Conservation (phyloP, 2,329 filamentous ascomycete species). For the Pseudogymnoascus sp. region DNA sequence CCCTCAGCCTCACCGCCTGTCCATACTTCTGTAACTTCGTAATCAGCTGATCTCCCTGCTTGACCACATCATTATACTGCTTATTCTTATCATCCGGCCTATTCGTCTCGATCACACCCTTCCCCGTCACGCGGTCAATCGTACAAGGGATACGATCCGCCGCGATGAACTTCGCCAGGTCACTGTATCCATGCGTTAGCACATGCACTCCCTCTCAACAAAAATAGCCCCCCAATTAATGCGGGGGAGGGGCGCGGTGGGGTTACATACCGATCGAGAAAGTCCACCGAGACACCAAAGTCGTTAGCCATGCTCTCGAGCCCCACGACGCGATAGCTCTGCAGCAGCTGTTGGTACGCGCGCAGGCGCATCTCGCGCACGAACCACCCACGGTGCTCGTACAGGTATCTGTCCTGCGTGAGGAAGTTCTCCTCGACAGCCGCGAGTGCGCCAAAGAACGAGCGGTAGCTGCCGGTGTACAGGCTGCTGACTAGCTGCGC, state of each 20-base stretch:
- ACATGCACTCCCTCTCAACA: background rate
- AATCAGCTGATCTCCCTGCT: conserved; percentile 94
- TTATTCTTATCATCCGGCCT: conserved; percentile 98
- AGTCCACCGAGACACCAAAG: conserved; percentile 95
- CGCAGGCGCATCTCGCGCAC: conserved; percentile 96
- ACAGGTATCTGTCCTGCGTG: conserved; percentile 86
- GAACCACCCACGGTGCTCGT: conserved; percentile 95
- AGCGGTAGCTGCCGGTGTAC: conserved; percentile 89
- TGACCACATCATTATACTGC: conserved; percentile 96
- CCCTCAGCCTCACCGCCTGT: conserved; percentile 85
- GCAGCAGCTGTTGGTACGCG: conserved; percentile 91
- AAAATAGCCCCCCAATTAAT: background rate
- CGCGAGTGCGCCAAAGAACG: conserved; percentile 84
- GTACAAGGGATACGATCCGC: conserved; percentile 91
- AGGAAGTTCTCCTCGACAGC: conserved; percentile 91
- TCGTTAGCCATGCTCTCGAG: conserved; percentile 94
- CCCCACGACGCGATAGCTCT: conserved; percentile 96
- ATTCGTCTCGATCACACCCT: conserved; percentile 97
- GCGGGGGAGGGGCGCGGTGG: background rate
- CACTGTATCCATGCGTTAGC: conserved; percentile 42
- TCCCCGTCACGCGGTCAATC: conserved; percentile 92
- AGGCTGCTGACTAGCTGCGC: conserved; percentile 82
- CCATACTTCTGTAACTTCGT: conserved; percentile 99
- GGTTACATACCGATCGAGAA: conserved; percentile 72
- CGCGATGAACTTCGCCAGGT: conserved; percentile 94